Evolutionary conservation across 2,329 filamentous ascomycete genomes (phyloP).

Genomic region (Emmonsia crescens): DNA sequence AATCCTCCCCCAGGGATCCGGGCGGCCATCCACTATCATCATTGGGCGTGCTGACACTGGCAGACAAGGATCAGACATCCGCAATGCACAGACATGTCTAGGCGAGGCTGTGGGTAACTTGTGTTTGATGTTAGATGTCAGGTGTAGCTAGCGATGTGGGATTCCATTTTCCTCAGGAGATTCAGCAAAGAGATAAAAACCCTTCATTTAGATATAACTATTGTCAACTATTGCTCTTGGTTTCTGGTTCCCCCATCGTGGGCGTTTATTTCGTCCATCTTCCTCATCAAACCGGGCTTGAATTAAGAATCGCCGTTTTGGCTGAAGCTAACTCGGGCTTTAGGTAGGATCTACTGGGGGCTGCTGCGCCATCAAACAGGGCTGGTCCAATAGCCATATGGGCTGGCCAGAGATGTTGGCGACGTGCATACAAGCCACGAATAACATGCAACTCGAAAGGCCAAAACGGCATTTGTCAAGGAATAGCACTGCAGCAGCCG

Average conservation of each 20-base stretch:
- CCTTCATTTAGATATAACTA: no score
- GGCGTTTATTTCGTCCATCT: no score
- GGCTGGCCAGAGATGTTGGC: background rate
- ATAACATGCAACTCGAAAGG: background rate
- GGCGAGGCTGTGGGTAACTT: background rate
- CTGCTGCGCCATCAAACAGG: background rate
- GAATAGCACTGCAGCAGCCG: background rate
- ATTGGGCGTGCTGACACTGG: background rate
- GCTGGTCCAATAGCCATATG: background rate
- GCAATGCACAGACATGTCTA: background rate
- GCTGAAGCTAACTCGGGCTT: background rate
- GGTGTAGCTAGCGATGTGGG: no score
- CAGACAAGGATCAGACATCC: background rate
- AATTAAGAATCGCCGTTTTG: background rate
- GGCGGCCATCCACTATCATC: background rate
- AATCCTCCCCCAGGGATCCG: background rate
- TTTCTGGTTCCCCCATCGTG: no score
- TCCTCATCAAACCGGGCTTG: background rate
- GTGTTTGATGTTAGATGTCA: background rate
- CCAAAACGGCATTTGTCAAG: background rate
- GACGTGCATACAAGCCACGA: background rate
- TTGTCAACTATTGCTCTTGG: no score
- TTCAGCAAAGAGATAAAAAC: background rate
- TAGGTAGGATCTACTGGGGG: background rate
- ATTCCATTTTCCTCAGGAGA: background rate